A percentile compares a stretch with the other conserved stretches of the same genome.
Conservation (phyloP, 306 rosid species). For the Calophaca sinica region DNA sequence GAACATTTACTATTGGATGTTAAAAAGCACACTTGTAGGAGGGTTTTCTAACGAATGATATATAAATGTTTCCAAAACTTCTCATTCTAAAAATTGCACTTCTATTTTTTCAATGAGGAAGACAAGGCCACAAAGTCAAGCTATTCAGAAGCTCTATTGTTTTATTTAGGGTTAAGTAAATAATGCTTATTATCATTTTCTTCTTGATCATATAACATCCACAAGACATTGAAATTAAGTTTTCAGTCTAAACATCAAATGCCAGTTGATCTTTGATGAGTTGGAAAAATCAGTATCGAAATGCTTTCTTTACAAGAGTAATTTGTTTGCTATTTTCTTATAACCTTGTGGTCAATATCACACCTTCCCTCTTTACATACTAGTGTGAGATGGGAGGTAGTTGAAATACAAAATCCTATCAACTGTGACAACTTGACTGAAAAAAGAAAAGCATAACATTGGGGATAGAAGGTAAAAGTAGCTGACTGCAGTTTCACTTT, state of each 20-base stretch:
- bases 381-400: neutral
- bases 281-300: slow-evolving; percentile 4
- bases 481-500: neutral
- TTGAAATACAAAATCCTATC: slow-evolving; percentile 6
- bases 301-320: neutral
- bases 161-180: slow-evolving; percentile 17
- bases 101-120: slow-evolving; percentile 19
- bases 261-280: slow-evolving; percentile 7
- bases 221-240: neutral
- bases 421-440: neutral
- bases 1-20: slow-evolving; percentile 27
- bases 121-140: slow-evolving; percentile 17
- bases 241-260: neutral
- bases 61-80: neutral
- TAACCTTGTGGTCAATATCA: slow-evolving; percentile 2
- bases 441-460: slow-evolving; percentile 11
- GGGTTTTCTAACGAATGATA: slow-evolving; percentile 4
- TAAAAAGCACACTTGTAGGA: slow-evolving; percentile 12
- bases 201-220: slow-evolving; percentile 25
- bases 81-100: neutral
- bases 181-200: neutral
- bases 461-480: neutral
- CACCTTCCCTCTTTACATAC: neutral
- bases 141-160: slow-evolving; percentile 8
- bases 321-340: slow-evolving; percentile 19